Percentiles rank a stretch among this genome's conserved stretches.
These are phyloP conservation scores for Austroboletus novae-zelandiae DNA, from an alignment of 1,284 basidiomycete genomes.

Conservation along the genomic window DNA sequence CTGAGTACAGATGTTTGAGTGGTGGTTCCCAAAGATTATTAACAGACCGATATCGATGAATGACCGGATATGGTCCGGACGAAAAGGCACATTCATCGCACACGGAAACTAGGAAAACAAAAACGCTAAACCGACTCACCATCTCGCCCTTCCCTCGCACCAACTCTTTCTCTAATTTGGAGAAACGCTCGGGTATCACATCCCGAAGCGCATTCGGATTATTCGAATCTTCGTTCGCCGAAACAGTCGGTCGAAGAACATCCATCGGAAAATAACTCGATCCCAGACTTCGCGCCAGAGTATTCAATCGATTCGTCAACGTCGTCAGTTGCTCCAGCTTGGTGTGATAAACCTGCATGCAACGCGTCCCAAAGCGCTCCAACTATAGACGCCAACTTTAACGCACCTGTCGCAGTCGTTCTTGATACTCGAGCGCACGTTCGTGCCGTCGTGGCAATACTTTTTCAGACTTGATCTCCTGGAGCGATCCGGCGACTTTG, in stretches of 20 bases:
- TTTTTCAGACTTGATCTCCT: conserved; percentile 57
- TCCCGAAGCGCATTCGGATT: conserved; percentile 52
- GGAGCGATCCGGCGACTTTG: conserved; percentile 56
- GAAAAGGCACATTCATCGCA: not conserved
- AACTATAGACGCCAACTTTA: not conserved
- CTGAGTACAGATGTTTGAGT: conserved; percentile 35
- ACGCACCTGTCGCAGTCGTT: conserved; percentile 72
- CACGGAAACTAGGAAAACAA: not conserved
- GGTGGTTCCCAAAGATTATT: not conserved
- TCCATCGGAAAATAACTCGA: conserved; percentile 58
- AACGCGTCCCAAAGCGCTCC: not conserved
- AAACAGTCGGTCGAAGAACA: conserved; percentile 47
- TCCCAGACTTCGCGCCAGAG: conserved; percentile 55
- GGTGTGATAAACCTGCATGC: conserved; percentile 63
- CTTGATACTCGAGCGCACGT: conserved; percentile 61
- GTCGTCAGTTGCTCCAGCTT: conserved; percentile 74
- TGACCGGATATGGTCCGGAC: too few relatives aligned
- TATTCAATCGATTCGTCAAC: conserved; percentile 58
- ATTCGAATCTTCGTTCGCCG: conserved; percentile 41
- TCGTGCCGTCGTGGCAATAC: conserved; percentile 68
- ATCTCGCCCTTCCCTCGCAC: conserved; percentile 78
- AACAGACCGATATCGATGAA: not conserved
- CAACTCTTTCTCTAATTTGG: conserved; percentile 75
- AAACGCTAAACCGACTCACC: conserved; percentile 41
- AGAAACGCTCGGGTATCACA: conserved; percentile 75